A percentile compares a stretch with the other conserved stretches of the same genome.
Conservation (phyloP, 2,329 filamentous ascomycete species). For the Penicillium corylophilum region DNA sequence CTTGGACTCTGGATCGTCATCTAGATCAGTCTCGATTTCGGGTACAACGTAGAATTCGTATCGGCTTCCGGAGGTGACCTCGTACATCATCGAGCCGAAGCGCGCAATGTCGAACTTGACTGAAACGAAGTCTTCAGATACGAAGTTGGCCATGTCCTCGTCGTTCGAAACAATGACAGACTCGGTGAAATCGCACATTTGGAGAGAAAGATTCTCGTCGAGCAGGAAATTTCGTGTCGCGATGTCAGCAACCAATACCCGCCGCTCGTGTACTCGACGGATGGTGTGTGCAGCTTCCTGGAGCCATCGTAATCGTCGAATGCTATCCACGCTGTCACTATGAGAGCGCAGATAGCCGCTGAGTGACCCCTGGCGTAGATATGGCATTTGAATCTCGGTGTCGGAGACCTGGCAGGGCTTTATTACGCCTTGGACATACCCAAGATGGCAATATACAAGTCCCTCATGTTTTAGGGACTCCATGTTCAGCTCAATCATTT, state of each 20-base stretch:
- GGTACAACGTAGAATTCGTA: conserved; percentile 1
- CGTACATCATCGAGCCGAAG: conserved; percentile 17
- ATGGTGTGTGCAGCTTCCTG: background rate
- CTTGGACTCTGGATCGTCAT: background rate
- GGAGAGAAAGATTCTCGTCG: background rate
- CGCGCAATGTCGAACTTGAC: conserved; percentile 15
- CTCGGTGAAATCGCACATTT: background rate
- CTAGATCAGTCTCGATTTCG: background rate
- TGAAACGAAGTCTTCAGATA: conserved; percentile 16
- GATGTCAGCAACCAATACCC: background rate
- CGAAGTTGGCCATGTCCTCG: background rate
- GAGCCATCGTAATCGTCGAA: background rate
- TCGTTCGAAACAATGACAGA: background rate
- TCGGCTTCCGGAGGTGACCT: conserved; percentile 10
- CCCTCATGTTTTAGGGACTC: background rate
- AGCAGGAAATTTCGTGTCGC: background rate
- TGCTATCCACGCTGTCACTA: background rate
- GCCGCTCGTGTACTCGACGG: background rate
- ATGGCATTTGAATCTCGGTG: conserved; percentile 7
- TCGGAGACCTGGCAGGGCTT: conserved; percentile 5
- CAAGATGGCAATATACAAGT: background rate
- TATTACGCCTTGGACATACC: background rate
- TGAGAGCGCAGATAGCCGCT: conserved; percentile 2
- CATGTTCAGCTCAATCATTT: background rate
- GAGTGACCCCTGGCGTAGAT: conserved; percentile 5